Percentiles rank a stretch among this genome's conserved stretches.
These are phyloP conservation scores for Nicotiana tabacum DNA, from an alignment of 257 asterid genomes.

Conservation along the genomic window DNA sequence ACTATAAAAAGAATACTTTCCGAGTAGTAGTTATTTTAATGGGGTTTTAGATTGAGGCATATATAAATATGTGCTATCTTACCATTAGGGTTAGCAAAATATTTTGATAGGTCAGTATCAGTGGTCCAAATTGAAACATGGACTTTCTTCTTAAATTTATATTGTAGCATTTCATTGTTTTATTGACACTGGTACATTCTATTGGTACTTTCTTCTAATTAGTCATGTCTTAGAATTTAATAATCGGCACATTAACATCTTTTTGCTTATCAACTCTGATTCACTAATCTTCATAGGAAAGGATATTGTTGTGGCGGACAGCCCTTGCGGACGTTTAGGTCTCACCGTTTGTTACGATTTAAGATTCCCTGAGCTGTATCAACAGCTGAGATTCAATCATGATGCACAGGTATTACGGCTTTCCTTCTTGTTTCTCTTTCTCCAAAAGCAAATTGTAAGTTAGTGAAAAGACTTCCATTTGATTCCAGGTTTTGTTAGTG, in stretches of 20 bases:
- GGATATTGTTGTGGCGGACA: slow-evolving; percentile 62
- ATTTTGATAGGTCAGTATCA: not conserved
- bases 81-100: not conserved
- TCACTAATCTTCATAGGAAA: slow-evolving; percentile 34
- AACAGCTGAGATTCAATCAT: slow-evolving; percentile 73
- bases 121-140: not conserved
- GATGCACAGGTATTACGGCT: slow-evolving; percentile 45
- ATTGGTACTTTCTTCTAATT: not conserved
- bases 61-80: not conserved
- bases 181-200: not conserved
- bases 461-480: not conserved
- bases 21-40: not conserved
- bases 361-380: slow-evolving; percentile 94
- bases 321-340: slow-evolving; percentile 81
- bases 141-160: not conserved
- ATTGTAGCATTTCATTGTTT: not conserved
- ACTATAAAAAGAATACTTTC: not conserved
- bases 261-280: not conserved
- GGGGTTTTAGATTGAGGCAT: not conserved
- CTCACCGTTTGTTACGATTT: slow-evolving; percentile 89
- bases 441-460: not conserved
- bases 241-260: not conserved
- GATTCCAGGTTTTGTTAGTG: slow-evolving; percentile 59
- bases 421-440: not conserved
- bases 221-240: not conserved